Conservation (phyloP, 495 filamentous ascomycete species). For the Talaromyces nanjingensis region DNA sequence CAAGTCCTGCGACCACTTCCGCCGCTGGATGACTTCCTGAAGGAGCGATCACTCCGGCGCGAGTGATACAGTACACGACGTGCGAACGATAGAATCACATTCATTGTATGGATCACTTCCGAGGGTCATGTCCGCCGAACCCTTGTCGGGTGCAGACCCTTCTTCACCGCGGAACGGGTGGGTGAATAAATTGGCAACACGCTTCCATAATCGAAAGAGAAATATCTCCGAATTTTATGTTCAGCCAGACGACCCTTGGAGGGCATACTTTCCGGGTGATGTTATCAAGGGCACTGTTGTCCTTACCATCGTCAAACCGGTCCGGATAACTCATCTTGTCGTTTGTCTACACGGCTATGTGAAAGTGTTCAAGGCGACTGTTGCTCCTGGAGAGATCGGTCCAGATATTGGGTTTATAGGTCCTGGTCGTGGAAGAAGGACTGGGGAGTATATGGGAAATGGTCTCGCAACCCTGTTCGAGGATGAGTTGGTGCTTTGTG, state of each 20-base stretch:
- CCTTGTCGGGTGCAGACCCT: constrained; percentile 28
- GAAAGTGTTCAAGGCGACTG: constrained; percentile 75
- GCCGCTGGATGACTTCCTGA: constrained; percentile 1
- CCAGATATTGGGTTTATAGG: constrained; percentile 41
- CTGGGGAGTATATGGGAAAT: constrained; percentile 68
- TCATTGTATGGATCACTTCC: constrained; percentile 30
- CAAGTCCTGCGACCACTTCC: neutral
- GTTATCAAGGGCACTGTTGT: constrained; percentile 66
- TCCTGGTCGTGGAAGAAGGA: constrained; percentile 47
- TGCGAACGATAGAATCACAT: neutral
- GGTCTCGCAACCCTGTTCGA: constrained; percentile 82
- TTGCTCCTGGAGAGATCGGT: constrained; percentile 52
- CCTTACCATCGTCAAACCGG: constrained; percentile 70
- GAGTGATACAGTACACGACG: neutral
- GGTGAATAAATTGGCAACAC: constrained; percentile 51
- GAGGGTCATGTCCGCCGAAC: constrained; percentile 43
- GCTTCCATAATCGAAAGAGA: constrained; percentile 60
- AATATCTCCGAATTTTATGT: constrained; percentile 75
- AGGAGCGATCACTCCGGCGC: neutral
- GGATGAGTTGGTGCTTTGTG: constrained; percentile 84
- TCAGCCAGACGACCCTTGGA: constrained; percentile 75
- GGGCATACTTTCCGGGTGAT: constrained; percentile 70
- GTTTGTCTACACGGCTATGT: constrained; percentile 83
- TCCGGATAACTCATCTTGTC: constrained; percentile 86
- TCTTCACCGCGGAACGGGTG: constrained; percentile 42